Conservation (phyloP, 371 early-diverging fungal genomes). For the Actinomortierella ambigua region DNA sequence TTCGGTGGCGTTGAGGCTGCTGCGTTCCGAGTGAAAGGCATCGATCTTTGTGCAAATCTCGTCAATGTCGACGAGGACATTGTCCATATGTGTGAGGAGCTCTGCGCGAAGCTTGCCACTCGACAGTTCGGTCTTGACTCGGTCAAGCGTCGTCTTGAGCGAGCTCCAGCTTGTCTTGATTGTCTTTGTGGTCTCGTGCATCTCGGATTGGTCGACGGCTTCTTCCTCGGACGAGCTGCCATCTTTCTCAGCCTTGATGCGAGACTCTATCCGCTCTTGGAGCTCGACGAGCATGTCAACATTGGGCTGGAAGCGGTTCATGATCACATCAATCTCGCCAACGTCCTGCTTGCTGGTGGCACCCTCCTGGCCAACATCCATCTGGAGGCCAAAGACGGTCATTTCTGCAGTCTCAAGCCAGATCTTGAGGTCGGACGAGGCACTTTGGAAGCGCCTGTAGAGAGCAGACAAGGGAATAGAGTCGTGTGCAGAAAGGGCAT, state of each 20-base stretch:
- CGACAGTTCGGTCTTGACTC: constrained; percentile 45
- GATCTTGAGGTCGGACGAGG: constrained; percentile 44
- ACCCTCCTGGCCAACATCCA: constrained; percentile 50
- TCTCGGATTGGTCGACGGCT: constrained; percentile 6
- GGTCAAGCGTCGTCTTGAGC: constrained; percentile 41
- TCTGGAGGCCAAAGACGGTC: constrained; percentile 57
- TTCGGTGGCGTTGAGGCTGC: constrained; percentile 33
- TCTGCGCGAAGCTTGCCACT: constrained; percentile 46
- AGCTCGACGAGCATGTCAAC: constrained; percentile 53
- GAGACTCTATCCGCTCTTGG: constrained; percentile 44
- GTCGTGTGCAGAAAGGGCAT: constrained; percentile 47
- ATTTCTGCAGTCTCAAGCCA: constrained; percentile 62
- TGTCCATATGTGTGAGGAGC: constrained; percentile 47
- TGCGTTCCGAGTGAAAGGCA: constrained; percentile 42
- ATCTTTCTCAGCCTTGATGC: constrained; percentile 40
- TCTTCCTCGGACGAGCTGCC: constrained; percentile 21
- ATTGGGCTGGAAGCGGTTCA: constrained; percentile 56
- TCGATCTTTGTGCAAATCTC: constrained; percentile 44
- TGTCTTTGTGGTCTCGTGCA: constrained; percentile 23
- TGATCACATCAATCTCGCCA: constrained; percentile 48
- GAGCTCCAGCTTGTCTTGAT: constrained; percentile 45
- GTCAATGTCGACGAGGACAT: constrained; percentile 36
- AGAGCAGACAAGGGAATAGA: constrained; percentile 49
- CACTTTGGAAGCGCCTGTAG: constrained; percentile 41
- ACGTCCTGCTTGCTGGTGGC: constrained; percentile 44